phyloP scores from a whole-genome alignment of 2,329 filamentous ascomycete genomes.

The Dissoconium aciculare region DNA sequence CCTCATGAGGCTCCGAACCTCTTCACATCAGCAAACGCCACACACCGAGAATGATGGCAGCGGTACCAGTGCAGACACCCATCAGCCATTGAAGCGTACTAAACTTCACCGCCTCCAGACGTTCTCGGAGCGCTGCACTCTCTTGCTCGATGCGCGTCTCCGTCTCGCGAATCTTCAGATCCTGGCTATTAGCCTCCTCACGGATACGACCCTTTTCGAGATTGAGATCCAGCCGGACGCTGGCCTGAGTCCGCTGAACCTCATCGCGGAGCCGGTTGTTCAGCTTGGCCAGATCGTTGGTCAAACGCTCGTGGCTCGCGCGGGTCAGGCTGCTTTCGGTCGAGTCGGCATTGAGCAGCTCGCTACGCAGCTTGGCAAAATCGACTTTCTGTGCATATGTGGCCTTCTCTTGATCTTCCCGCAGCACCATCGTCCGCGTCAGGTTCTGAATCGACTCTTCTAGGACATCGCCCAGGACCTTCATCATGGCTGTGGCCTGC shows the following conservation, averaged over 20 bases:
- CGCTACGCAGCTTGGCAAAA: conserved; percentile 90
- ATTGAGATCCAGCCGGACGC: conserved; percentile 82
- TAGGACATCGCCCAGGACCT: conserved; percentile 87
- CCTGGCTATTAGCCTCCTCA: conserved; percentile 90
- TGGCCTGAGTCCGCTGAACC: conserved; percentile 85
- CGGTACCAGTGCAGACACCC: conserved; percentile 53
- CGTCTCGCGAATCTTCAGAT: conserved; percentile 97
- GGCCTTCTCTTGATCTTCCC: conserved; percentile 77
- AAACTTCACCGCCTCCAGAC: conserved; percentile 95
- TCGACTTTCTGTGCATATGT: conserved; percentile 80
- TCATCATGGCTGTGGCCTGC: conserved; percentile 97
- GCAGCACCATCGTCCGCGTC: conserved; percentile 92
- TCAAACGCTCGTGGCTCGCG: conserved; percentile 77
- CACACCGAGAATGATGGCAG: conserved; percentile 51
- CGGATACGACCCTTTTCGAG: conserved; percentile 91
- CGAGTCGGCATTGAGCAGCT: conserved; percentile 80
- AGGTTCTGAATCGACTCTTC: conserved; percentile 97
- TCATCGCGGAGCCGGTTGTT: conserved; percentile 82
- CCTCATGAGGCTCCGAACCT: no score
- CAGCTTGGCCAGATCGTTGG: conserved; percentile 88
- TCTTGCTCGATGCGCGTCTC: conserved; percentile 98
- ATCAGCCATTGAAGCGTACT: conserved; percentile 96
- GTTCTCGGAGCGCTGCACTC: conserved; percentile 75
- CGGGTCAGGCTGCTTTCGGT: conserved; percentile 81
- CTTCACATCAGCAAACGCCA: conserved; percentile 52